Evolutionary conservation across 495 filamentous ascomycete species (phyloP).

Genomic region (Monascus purpureus): DNA sequence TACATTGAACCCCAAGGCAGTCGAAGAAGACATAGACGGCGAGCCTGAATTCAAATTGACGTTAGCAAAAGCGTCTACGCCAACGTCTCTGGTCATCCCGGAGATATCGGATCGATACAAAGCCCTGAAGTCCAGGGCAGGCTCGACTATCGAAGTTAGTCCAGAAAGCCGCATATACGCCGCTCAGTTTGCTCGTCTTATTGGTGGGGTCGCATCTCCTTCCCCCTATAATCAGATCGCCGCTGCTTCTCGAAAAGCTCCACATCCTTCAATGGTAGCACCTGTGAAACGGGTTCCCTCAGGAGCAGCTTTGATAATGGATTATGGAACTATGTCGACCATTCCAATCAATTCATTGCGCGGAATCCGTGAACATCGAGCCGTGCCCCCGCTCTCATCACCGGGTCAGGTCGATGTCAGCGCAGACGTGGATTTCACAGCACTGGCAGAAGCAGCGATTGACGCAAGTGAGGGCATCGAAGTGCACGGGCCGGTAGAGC

Average conservation of each 20-base stretch:
- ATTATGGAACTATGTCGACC: constrained; percentile 71
- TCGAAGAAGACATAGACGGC: constrained; percentile 28
- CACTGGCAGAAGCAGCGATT: constrained; percentile 67
- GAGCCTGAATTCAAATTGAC: constrained; percentile 75
- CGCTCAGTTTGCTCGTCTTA: constrained; percentile 65
- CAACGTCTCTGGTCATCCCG: constrained; percentile 73
- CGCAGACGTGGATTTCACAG: constrained; percentile 84
- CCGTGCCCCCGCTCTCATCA: constrained; percentile 57
- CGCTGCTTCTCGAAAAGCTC: constrained; percentile 1
- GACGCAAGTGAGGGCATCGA: constrained; percentile 64
- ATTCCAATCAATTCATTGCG: constrained; percentile 79
- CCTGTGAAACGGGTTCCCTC: constrained; percentile 42
- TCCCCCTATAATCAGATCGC: constrained; percentile 21
- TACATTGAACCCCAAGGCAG: constrained; percentile 45
- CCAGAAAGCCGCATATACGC: constrained; percentile 70
- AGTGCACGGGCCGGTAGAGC: constrained; percentile 84
- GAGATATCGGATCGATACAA: constrained; percentile 70
- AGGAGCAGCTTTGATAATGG: constrained; percentile 81
- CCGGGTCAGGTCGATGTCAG: constrained; percentile 76
- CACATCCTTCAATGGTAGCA: constrained; percentile 7
- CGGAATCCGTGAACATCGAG: constrained; percentile 62
- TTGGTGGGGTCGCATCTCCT: constrained; percentile 44
- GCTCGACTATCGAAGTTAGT: constrained; percentile 71
- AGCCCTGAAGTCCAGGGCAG: constrained; percentile 47
- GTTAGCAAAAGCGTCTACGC: constrained; percentile 55